Percentiles rank a stretch among this genome's conserved stretches.
Evolutionary conservation across 768 basidiomycete species (phyloP).

Genomic region (Suillus luteus): DNA sequence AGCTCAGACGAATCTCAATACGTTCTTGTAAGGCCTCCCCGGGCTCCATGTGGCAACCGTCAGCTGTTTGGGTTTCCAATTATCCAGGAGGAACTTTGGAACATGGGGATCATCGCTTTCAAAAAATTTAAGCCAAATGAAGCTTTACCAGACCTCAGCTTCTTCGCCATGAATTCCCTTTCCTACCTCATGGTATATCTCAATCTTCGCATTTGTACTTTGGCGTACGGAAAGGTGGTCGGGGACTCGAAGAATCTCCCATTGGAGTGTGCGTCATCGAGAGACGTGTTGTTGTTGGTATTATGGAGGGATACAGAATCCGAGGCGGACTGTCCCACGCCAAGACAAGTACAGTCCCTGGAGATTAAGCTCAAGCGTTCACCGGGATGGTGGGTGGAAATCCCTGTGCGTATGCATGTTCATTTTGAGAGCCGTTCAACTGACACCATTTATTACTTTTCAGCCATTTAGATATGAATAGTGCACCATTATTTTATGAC

Average conservation of each 20-base stretch:
- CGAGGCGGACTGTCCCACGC: neutral
- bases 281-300: neutral
- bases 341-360: neutral
- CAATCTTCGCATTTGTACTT: too few relatives aligned
- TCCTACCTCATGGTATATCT: too few relatives aligned
- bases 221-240: too few relatives aligned
- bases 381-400: constrained; percentile 3
- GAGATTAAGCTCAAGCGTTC: constrained; percentile 2
- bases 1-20: neutral
- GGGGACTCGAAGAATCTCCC: too few relatives aligned
- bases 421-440: neutral
- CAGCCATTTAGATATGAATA: neutral
- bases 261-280: neutral
- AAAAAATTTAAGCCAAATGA: too few relatives aligned
- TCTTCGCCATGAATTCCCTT: too few relatives aligned
- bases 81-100: neutral
- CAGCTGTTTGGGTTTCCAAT: neutral
- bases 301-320: constrained; percentile 1
- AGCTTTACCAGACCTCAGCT: too few relatives aligned
- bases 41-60: neutral
- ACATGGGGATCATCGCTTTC: neutral
- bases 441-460: too few relatives aligned
- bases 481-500: neutral
- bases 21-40: constrained; percentile 2
- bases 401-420: too few relatives aligned